Base-by-base conservation (phyloP, 148 eudicot species). In the Gaultheria prostrata region DNA sequence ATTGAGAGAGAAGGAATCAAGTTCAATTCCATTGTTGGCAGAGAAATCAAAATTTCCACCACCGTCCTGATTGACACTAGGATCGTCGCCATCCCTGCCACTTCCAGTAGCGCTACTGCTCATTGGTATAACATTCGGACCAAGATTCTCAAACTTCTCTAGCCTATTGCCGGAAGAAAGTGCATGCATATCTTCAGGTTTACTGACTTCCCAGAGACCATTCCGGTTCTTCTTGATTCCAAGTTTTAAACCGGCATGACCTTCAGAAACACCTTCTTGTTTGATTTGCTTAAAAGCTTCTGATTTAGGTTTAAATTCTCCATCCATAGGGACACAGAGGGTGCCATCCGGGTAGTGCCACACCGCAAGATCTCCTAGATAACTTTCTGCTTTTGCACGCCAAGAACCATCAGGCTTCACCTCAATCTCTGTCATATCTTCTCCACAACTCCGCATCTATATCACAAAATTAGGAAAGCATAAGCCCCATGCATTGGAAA, bases 391-490 rank as follows among this genome's bases (percentile, higher is more conserved):
- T 84, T 93, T 97, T n/a, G 91, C 97, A 87, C 98, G 99, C 99
- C 99, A 97, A 78, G 95, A 91, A 85, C 99, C 99, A 89, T 97
- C 97, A 89, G 98, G 95, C 84, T 94, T 97, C 70, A 91, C 95
- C 87, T 97, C 98, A 76, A 97, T 91, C 86, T 97, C 99, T 53
- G 93, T 90, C 80, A 92, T 86, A 80, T 97, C 99, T 86, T 97
- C 98, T 33, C 93, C 97, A 86, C 91, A 97, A 87, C 86, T 85
- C 51, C 69, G 87, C 93, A 97, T 89, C 99, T 97, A 82, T 59
- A 76, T 35, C 45, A 81, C 30, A 67, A 61, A 76, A 3, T 28
- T 50, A 73, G 48, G 6, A 30, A 51, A 80, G 48, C 51, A 50
- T 32, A 46, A 45, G 43, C 54, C 39, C 26, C n/a, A 57, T 51